Conservation (phyloP, 192 early-diverging fungal genomes). For the Spinellus fusiger region DNA sequence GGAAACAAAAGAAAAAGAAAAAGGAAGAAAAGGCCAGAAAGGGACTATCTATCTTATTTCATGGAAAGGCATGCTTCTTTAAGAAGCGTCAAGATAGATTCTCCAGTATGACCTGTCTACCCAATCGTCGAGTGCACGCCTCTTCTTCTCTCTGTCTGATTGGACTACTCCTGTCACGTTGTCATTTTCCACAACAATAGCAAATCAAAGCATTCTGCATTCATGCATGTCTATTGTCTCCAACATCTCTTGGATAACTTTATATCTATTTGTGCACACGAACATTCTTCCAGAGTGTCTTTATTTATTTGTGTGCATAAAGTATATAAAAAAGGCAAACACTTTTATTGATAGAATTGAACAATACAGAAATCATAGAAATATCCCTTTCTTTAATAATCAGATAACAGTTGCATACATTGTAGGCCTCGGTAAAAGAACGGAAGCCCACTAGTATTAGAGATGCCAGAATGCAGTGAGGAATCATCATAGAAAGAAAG, state of each 20-base stretch:
- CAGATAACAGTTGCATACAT: constrained; percentile 17
- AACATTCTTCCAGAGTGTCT: not conserved
- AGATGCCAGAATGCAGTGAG: constrained; percentile 14
- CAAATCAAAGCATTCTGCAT: too few relatives aligned
- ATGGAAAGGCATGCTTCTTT: not conserved
- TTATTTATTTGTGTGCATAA: not conserved
- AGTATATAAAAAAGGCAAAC: not conserved
- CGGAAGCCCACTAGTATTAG: constrained; percentile 19
- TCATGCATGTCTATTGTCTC: too few relatives aligned
- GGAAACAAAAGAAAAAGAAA: not conserved
- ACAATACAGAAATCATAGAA: too few relatives aligned
- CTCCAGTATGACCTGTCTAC: not conserved
- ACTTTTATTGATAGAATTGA: not conserved
- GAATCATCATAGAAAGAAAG: constrained; percentile 7
- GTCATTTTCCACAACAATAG: not conserved
- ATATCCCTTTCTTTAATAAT: too few relatives aligned
- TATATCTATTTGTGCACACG: not conserved
- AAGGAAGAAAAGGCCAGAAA: not conserved
- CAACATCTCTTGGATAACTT: not conserved
- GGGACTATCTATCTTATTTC: not conserved
- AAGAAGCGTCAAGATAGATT: constrained; percentile 4
- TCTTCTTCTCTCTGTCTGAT: constrained; percentile 10
- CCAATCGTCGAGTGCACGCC: constrained; percentile 6
- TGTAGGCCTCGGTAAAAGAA: constrained; percentile 15
- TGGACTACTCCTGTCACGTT: constrained; percentile 13